Evolutionary conservation across 768 basidiomycete species (phyloP).

Genomic region (Suillus placidus): DNA sequence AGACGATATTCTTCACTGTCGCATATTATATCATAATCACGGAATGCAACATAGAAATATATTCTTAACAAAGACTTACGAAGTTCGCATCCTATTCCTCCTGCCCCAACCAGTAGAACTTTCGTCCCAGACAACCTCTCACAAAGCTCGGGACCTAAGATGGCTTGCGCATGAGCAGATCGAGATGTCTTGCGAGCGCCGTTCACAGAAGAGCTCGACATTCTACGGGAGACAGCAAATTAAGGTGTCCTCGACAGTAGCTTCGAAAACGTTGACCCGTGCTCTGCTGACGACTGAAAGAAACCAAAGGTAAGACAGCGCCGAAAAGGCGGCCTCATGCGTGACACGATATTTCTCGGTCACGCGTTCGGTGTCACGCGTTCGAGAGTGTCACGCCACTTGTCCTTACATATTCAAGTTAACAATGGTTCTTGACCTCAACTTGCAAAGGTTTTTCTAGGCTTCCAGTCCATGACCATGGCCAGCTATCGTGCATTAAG

Average conservation of each 20-base stretch:
- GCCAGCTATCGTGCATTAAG: neutral
- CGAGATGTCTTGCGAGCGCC: slow-evolving; percentile 35
- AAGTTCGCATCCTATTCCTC: slow-evolving; percentile 97
- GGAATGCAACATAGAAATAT: neutral
- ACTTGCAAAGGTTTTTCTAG: neutral
- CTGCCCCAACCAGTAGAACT: slow-evolving; percentile 91
- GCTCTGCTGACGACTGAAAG: neutral
- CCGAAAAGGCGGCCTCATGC: neutral
- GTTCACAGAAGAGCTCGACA: slow-evolving; percentile 14
- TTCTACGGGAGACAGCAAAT: neutral
- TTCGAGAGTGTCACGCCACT: slow-evolving; percentile 7
- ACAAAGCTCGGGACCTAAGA: slow-evolving; percentile 77
- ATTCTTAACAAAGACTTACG: slow-evolving; percentile 47
- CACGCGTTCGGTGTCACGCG: slow-evolving; percentile 33
- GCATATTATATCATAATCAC: slow-evolving; percentile 1
- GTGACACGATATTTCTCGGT: slow-evolving; percentile 18
- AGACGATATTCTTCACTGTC: slow-evolving; percentile 92
- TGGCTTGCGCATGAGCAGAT: slow-evolving; percentile 67
- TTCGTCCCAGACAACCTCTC: slow-evolving; percentile 60
- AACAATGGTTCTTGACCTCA: no score
- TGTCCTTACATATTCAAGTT: no score
- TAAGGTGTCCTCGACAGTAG: neutral
- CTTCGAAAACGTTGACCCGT: neutral
- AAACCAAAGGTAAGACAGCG: slow-evolving; percentile 10
- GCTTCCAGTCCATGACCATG: neutral